A percentile compares a stretch with the other conserved stretches of the same genome.
Conservation (phyloP, 371 early-diverging fungal genomes). For the Entomophthora muscae region DNA sequence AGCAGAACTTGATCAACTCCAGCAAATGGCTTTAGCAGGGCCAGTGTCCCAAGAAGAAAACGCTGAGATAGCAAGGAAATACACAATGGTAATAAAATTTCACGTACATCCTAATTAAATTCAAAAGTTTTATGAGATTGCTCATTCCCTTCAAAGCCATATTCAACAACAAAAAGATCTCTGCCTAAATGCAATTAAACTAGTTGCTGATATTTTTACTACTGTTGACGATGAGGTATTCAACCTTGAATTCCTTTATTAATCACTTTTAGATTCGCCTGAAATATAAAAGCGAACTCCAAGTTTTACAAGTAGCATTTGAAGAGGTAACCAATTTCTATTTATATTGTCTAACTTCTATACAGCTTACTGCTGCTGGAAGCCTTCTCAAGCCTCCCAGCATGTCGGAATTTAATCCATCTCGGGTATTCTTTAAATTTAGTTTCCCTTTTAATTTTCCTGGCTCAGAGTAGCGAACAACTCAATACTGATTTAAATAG, state of each 20-base stretch:
- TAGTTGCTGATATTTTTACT: not conserved
- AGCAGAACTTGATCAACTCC: not conserved
- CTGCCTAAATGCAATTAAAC: not conserved
- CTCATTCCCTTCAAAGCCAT: not conserved
- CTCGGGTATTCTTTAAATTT: not conserved
- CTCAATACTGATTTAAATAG: not conserved
- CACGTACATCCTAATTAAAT: not conserved
- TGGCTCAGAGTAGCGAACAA: not conserved
- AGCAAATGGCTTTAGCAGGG: not conserved
- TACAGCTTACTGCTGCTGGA: not conserved
- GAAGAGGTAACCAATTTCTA: not conserved
- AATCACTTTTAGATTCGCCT: not conserved
- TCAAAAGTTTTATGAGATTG: not conserved
- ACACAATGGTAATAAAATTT: not conserved
- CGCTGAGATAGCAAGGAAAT: not conserved
- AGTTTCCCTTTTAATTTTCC: not conserved
- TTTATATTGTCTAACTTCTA: not conserved
- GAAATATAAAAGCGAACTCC: not conserved
- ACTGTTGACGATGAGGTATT: not conserved
- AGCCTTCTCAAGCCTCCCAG: not conserved
- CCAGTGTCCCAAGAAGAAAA: not conserved
- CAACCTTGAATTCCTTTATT: too few relatives aligned
- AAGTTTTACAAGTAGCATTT: not conserved
- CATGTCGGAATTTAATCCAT: not conserved
- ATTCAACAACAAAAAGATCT: not conserved